Base-by-base conservation (phyloP, 148 eudicot species). In the Cornus kousa region DNA sequence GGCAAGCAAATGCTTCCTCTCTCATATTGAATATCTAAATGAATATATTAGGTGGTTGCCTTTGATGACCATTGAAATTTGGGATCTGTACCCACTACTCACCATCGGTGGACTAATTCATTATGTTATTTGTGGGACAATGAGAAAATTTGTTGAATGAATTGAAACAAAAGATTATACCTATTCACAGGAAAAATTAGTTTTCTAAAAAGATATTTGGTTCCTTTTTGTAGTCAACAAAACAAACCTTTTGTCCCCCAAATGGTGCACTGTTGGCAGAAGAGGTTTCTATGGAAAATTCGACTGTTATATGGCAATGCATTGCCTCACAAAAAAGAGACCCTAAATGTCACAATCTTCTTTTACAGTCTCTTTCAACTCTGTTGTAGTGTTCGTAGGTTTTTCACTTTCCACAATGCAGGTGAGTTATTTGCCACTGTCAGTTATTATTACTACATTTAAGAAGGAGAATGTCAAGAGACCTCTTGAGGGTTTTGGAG, bases 401-500 rank as follows among this genome's bases (percentile, higher is more conserved):
- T 50, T 46, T 35, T 79, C 37, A 35, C 68, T 79, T 46, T 78
- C 72, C 32, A 72, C 73, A 53, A 76, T 88, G 86, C 90, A 96
- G 99, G 92, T 96, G 81, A 86, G 40, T 80, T 93, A 87, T 80
- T 72, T 96, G 69, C 98, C 99, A 65, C 77, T 96, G 70, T 93
- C 99, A 55, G 94, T 96, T 83, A 73, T 96, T 67, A 85, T 92
- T 74, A 92, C 99, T 33, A 86, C 99, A 76, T 96, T 96, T 80
- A 88, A 91, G 86, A 90, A 94, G 80, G 87, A 82, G 78, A 82
- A 81, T 75, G 98, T 96, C 68, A 90, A 82, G 86, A 88, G 86
- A 78, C 98, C 99, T 32, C 98, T 96, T 62, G 92, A 93, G 85
- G 99, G 99, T 74, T 96, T 96, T 81, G 99, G 99, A 75, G 98